Conservation (phyloP, 2,329 filamentous ascomycete genomes). For the Epichloe gansuensis region DNA sequence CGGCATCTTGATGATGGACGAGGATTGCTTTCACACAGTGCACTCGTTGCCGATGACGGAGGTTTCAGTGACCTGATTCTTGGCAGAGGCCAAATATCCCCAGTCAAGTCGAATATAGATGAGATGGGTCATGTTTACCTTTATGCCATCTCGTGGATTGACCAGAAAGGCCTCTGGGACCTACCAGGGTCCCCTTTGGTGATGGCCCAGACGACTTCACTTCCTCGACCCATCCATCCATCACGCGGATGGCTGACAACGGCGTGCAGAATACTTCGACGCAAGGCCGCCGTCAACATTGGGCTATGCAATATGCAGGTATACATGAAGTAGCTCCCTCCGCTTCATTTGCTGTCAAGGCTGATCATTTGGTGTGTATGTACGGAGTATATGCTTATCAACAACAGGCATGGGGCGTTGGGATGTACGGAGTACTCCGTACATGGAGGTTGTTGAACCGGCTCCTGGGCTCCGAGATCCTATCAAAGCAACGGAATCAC, state of each 20-base stretch:
- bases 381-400: not conserved
- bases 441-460: not conserved
- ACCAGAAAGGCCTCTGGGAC: not conserved
- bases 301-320: not conserved
- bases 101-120: not conserved
- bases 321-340: not conserved
- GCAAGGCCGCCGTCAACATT: not conserved
- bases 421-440: not conserved
- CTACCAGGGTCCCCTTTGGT: not conserved
- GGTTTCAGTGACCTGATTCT: not conserved
- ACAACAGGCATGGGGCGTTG: not conserved
- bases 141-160: constrained; percentile 1
- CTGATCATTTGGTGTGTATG: not conserved
- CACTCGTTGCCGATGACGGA: not conserved
- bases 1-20: not conserved
- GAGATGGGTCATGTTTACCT: not conserved
- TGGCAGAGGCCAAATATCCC: not conserved
- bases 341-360: not conserved
- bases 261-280: not conserved
- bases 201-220: not conserved
- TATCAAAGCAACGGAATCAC: not conserved
- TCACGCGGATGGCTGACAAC: not conserved
- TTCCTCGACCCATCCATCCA: not conserved
- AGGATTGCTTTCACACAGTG: not conserved
- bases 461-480: not conserved